Evolutionary conservation across 2,329 filamentous ascomycete species (phyloP).

Genomic region (Fusarium buxicola): DNA sequence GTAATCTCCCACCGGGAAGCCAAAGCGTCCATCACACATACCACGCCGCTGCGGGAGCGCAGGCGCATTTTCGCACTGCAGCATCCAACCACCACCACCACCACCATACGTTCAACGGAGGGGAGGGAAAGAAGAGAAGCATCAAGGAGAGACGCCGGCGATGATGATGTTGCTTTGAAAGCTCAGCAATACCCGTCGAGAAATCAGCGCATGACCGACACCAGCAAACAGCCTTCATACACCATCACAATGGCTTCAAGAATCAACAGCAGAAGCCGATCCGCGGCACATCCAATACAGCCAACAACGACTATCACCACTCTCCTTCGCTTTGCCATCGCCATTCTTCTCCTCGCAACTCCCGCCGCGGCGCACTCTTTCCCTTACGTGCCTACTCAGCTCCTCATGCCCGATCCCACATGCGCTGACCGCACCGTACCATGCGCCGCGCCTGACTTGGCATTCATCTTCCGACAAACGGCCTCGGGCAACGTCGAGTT

Average conservation of each 20-base stretch:
- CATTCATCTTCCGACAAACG: slow-evolving; percentile 77
- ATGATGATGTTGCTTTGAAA: slow-evolving; percentile 33
- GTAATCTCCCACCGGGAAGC: slow-evolving; percentile 12
- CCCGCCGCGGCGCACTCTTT: slow-evolving; percentile 59
- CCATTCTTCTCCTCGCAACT: slow-evolving; percentile 27
- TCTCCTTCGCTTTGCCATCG: slow-evolving; percentile 13
- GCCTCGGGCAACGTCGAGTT: slow-evolving; percentile 62
- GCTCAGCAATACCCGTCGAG: slow-evolving; percentile 25
- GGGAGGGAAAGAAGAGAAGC: slow-evolving; percentile 6
- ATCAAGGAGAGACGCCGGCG: slow-evolving; percentile 6
- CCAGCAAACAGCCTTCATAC: slow-evolving; percentile 7
- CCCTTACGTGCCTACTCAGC: slow-evolving; percentile 82
- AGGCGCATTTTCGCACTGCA: slow-evolving; percentile 3
- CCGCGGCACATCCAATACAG: slow-evolving; percentile 13
- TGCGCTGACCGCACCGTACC: slow-evolving; percentile 56
- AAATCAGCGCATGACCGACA: slow-evolving; percentile 18
- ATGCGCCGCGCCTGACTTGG: slow-evolving; percentile 58
- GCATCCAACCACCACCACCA: slow-evolving; percentile 4
- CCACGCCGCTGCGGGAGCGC: slow-evolving; percentile 6
- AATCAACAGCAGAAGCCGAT: slow-evolving; percentile 4
- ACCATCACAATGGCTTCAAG: slow-evolving; percentile 22
- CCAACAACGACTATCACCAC: slow-evolving; percentile 16
- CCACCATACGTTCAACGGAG: background rate
- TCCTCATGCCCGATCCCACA: slow-evolving; percentile 66
- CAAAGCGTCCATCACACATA: slow-evolving; percentile 13